phyloP scores from a whole-genome alignment of 495 filamentous ascomycete genomes.

The Podospora tetraspora region DNA sequence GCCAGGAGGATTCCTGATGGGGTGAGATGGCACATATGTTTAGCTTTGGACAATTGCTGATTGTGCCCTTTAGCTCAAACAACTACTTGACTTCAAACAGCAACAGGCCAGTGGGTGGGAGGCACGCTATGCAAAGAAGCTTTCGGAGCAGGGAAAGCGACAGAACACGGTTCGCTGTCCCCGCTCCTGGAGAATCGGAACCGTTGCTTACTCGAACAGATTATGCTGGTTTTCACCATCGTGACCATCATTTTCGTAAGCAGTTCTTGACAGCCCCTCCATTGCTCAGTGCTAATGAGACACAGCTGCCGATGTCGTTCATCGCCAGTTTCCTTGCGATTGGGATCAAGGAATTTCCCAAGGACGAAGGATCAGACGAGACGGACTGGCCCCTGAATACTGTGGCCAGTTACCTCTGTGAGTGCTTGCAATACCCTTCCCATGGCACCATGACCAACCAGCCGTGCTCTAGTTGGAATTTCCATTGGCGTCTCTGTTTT shows the following conservation, averaged over 20 bases:
- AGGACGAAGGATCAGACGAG: background rate
- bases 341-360: background rate
- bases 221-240: conserved; percentile 3
- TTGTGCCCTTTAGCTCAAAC: background rate
- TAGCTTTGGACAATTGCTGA: background rate
- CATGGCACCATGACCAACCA: background rate
- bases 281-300: background rate
- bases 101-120: conserved; percentile 12
- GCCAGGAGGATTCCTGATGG: conserved; percentile 6
- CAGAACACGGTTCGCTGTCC: conserved; percentile 2
- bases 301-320: conserved; percentile 7
- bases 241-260: conserved; percentile 14
- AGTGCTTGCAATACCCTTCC: background rate
- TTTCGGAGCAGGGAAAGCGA: conserved; percentile 6
- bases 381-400: conserved; percentile 4
- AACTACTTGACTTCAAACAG: conserved; percentile 12
- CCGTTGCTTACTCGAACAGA: background rate
- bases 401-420: background rate
- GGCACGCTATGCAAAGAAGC: conserved; percentile 1
- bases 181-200: background rate
- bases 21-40: background rate
- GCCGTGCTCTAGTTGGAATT: background rate
- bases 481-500: conserved; percentile 6
- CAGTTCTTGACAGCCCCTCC: background rate
- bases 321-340: conserved; percentile 5